Base-by-base conservation (phyloP, 2,329 filamentous ascomycete species). In the Monosporascus cannonballus region DNA sequence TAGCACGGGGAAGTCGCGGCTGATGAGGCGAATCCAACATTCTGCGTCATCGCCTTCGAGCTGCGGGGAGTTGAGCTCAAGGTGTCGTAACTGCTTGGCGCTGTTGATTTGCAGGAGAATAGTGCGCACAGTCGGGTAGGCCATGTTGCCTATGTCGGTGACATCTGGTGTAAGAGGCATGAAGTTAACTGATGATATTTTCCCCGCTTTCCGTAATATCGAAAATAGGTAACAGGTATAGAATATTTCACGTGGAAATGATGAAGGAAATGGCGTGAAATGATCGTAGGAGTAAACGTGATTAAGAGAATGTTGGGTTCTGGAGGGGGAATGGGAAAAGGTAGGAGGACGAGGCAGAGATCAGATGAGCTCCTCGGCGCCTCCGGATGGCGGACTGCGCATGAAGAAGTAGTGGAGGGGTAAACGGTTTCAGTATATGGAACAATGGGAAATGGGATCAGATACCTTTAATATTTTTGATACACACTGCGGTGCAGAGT, bases 11-110 rank as follows among this genome's bases (percentile, higher is more conserved):
- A 96, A 89, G 62, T 96, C 85, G 47, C 84, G 82, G 49, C 82
- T 80, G 68, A 97, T 94, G 63, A 96, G 81, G 27, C 81, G 79
- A 42, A 83, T 71, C 93, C 93, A 96, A 56, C 93, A 74, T 61
- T 91, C 87, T 20, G 74, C 78, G 39, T 85, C 85, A 52, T 87
- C 76, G 38, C 83, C 83, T 55, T 81, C 76, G 49, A 96, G 78
- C 58, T 96, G 89, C 0, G 90, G 89, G 5, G 86, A 92, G 64
- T 85, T 84, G 49, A 78, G 56, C 71, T 96, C 92, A 54, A 96
- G 79, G 52, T 78, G 65, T 62, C 83, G 85, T 34, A 97, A 82
- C 67, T 96, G 91, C 45, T 79, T 72, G 1, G 91, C 85, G 57
- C 80, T 86, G 51, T 87, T 83, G 52, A 97, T 74, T 53, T 84